These are phyloP conservation scores for Tilletia setariae DNA, from an alignment of 1,284 basidiomycete species.

Conservation along the genomic window DNA sequence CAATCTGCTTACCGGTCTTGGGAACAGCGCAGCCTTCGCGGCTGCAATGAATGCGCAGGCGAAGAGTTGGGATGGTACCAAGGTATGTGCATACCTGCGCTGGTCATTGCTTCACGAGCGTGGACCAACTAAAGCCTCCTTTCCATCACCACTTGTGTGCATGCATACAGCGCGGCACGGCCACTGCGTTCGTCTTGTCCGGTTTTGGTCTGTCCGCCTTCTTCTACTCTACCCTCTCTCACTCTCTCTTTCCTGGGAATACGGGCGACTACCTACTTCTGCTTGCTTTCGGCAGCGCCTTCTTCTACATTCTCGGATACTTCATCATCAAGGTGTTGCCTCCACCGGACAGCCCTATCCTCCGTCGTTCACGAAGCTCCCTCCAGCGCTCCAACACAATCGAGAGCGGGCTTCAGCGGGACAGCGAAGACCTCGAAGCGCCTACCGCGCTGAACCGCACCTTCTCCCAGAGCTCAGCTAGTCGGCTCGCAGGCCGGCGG, in stretches of 20 bases:
- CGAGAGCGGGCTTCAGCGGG: background rate
- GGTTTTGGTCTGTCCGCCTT: constrained; percentile 82
- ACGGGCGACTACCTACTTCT: constrained; percentile 68
- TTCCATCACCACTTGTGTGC: background rate
- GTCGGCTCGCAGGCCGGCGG: background rate
- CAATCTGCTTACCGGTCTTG: constrained; percentile 41
- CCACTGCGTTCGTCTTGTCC: constrained; percentile 70
- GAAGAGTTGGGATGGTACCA: constrained; percentile 42
- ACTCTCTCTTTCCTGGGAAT: constrained; percentile 67
- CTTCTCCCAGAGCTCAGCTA: background rate
- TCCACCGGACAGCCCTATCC: constrained; percentile 28
- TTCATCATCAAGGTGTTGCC: constrained; percentile 66
- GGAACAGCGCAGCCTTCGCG: constrained; percentile 49
- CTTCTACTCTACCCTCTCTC: constrained; percentile 69
- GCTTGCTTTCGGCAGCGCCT: constrained; percentile 68
- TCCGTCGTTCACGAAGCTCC: constrained; percentile 17
- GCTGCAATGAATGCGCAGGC: constrained; percentile 53
- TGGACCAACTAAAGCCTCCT: too few relatives aligned
- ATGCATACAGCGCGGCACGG: constrained; percentile 61
- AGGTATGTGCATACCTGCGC: constrained; percentile 19
- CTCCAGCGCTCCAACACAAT: background rate
- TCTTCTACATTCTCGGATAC: constrained; percentile 68
- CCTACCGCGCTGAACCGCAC: background rate
- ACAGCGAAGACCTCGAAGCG: background rate
- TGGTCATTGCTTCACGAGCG: too few relatives aligned